Percentiles rank a stretch among this genome's conserved stretches.
These are phyloP conservation scores for Carex myosuroides DNA, from an alignment of 176 grass and related monocot species.

Conservation along the genomic window DNA sequence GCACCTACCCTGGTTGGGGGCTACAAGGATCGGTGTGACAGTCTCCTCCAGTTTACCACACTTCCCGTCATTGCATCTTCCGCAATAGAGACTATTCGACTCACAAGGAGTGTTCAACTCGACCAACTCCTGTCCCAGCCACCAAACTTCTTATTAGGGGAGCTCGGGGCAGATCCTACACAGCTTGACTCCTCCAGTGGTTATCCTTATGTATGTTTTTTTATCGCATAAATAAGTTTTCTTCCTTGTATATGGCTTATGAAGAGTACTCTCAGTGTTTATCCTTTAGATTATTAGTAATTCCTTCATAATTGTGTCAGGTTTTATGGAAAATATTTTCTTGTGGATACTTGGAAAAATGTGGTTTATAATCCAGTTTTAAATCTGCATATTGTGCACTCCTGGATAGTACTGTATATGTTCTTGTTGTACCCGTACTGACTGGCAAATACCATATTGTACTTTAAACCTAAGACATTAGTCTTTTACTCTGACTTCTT, in stretches of 20 bases:
- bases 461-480: background rate
- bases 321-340: background rate
- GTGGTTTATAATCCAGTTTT: background rate
- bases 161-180: constrained; percentile 42
- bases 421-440: background rate
- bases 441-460: background rate
- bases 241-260: background rate
- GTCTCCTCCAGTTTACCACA: constrained; percentile 69
- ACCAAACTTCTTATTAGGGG: constrained; percentile 56
- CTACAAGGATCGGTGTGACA: constrained; percentile 91
- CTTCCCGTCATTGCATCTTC: constrained; percentile 77
- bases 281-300: background rate
- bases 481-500: background rate
- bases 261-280: background rate
- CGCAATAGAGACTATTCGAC: constrained; percentile 76
- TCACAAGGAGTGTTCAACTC: constrained; percentile 57
- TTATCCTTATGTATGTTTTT: constrained; percentile 59
- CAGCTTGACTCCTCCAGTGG: constrained; percentile 46
- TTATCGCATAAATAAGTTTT: background rate
- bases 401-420: background rate
- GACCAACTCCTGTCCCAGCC: constrained; percentile 67
- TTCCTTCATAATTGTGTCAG: background rate
- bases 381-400: background rate
- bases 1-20: constrained; percentile 71
- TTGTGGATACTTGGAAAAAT: background rate